These are phyloP conservation scores for Solanum gracilifrons DNA, from an alignment of 257 asterid species.

Conservation along the genomic window DNA sequence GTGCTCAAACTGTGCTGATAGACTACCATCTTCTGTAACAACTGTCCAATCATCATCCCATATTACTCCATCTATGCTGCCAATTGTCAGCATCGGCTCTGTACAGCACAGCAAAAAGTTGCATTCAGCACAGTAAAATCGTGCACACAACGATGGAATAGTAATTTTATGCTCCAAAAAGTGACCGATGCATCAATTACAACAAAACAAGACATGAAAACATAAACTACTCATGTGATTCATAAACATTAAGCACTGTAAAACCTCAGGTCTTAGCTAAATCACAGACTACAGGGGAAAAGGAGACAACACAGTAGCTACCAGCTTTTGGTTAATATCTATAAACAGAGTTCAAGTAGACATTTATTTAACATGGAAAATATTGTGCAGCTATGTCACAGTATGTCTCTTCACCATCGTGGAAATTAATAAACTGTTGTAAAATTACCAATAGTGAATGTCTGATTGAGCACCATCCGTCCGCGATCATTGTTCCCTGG, in stretches of 20 bases:
- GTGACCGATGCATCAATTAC: background rate
- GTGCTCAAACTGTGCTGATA: conserved; percentile 96
- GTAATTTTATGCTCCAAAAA: background rate
- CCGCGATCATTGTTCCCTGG: conserved; percentile 76
- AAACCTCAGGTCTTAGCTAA: background rate
- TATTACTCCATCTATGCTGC: conserved; percentile 67
- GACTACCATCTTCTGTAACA: conserved; percentile 86
- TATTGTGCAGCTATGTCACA: background rate
- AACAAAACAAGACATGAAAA: background rate
- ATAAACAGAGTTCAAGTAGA: background rate
- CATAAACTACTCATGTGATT: background rate
- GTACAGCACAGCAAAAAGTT: conserved; percentile 4
- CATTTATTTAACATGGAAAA: background rate
- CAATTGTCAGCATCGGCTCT: conserved; percentile 94
- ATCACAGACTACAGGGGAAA: background rate
- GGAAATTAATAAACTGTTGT: background rate
- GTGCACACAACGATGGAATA: background rate
- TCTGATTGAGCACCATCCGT: conserved; percentile 75
- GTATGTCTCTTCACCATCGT: background rate
- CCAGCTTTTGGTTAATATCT: background rate
- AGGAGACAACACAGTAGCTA: background rate
- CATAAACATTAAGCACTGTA: background rate
- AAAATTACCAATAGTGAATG: conserved; percentile 81
- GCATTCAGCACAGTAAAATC: background rate
- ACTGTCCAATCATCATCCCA: conserved; percentile 97